Percentiles rank a stretch among this genome's conserved stretches.
These are phyloP conservation scores for Apiospora hydei DNA, from an alignment of 2,329 filamentous ascomycete genomes.

Conservation along the genomic window DNA sequence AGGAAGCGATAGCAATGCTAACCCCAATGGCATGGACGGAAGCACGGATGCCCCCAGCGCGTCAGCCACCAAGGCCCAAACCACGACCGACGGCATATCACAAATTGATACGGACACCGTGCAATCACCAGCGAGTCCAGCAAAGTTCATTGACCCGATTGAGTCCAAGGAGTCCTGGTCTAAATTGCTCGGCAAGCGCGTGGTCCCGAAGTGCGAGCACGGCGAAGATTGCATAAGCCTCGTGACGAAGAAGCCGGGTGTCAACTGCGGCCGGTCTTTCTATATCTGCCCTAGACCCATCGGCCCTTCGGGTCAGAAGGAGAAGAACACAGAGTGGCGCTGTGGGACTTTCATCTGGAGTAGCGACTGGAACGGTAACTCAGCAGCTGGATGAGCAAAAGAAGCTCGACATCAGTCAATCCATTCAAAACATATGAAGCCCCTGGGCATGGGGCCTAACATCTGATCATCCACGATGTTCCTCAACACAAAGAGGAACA, in stretches of 20 bases:
- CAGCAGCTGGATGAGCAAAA: slow-evolving; percentile 9
- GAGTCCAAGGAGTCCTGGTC: slow-evolving; percentile 84
- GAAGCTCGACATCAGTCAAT: background rate
- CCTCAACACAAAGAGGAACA: background rate
- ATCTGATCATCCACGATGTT: background rate
- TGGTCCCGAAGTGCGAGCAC: slow-evolving; percentile 84
- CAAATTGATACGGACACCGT: background rate
- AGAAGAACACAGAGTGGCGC: slow-evolving; percentile 84
- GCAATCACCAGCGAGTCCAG: slow-evolving; percentile 32
- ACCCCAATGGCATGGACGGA: background rate
- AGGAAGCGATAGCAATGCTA: background rate
- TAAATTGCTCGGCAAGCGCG: slow-evolving; percentile 78
- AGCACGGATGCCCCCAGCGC: background rate
- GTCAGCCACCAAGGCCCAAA: slow-evolving; percentile 14
- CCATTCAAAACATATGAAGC: background rate
- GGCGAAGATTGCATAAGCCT: slow-evolving; percentile 84
- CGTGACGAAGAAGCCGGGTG: slow-evolving; percentile 86
- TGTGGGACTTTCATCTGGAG: slow-evolving; percentile 85
- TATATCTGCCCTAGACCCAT: slow-evolving; percentile 75
- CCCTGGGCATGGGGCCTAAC: background rate
- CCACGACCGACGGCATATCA: background rate
- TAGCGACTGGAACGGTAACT: slow-evolving; percentile 59
- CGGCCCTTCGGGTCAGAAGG: slow-evolving; percentile 84
- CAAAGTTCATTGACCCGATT: slow-evolving; percentile 70
- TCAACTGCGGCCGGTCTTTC: slow-evolving; percentile 77